Percentiles rank a stretch among this genome's conserved stretches.
Evolutionary conservation across 768 basidiomycete genomes (phyloP).

Genomic region (Termitomyces sp.): DNA sequence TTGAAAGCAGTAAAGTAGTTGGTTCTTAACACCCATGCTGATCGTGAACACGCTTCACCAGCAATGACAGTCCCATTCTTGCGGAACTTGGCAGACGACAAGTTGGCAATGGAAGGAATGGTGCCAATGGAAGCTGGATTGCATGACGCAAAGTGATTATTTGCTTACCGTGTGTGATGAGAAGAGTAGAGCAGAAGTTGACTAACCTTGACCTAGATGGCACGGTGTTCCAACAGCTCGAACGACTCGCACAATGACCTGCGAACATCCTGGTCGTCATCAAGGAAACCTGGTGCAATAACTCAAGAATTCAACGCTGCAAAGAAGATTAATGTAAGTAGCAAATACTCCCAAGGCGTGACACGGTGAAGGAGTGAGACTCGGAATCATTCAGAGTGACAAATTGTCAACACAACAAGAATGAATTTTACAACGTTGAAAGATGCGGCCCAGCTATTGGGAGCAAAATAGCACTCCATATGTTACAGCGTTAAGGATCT

Average conservation of each 20-base stretch:
- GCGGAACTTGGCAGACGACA: slow-evolving; percentile 47
- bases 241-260: background rate
- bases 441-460: background rate
- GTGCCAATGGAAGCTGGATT: slow-evolving; percentile 53
- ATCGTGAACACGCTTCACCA: slow-evolving; percentile 52
- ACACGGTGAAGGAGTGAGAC: too few species aligned
- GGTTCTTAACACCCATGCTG: slow-evolving; percentile 37
- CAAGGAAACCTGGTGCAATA: slow-evolving; percentile 45
- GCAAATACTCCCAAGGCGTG: background rate
- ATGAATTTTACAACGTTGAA: background rate
- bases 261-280: slow-evolving; percentile 43
- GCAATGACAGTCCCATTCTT: slow-evolving; percentile 34
- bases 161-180: slow-evolving; percentile 51
- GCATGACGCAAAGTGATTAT: slow-evolving; percentile 45
- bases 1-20: slow-evolving; percentile 52
- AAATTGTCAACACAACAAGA: background rate
- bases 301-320: slow-evolving; percentile 49
- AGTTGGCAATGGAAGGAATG: slow-evolving; percentile 39
- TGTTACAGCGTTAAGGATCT: background rate
- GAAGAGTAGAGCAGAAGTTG: slow-evolving; percentile 46
- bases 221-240: slow-evolving; percentile 1
- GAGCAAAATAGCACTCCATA: background rate
- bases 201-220: slow-evolving; percentile 47
- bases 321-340: background rate
- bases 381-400: too few species aligned